A percentile compares a stretch with the other conserved stretches of the same genome.
Evolutionary conservation across 2,329 filamentous ascomycete genomes (phyloP).

Genomic region (Fusarium fracticaudum): DNA sequence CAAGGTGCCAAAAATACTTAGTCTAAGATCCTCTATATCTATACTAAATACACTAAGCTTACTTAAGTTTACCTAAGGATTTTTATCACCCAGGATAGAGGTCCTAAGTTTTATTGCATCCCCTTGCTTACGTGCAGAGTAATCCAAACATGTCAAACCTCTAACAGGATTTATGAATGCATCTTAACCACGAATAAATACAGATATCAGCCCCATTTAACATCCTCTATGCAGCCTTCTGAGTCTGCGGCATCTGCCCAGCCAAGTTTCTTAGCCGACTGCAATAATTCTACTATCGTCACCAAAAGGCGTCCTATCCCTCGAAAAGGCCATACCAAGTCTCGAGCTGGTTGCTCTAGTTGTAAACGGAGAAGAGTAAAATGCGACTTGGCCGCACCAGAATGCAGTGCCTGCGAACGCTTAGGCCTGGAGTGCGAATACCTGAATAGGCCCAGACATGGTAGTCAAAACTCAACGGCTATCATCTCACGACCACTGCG

Average conservation of each 20-base stretch:
- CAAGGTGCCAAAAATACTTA: no score
- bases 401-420: slow-evolving; percentile 50
- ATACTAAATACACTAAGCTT: no score
- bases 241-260: neutral
- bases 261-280: neutral
- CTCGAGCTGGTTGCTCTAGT: slow-evolving; percentile 45
- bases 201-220: no score
- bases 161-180: neutral
- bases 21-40: no score
- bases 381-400: slow-evolving; percentile 50
- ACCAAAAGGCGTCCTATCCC: slow-evolving; percentile 45
- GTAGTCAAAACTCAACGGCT: neutral
- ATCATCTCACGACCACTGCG: slow-evolving; percentile 25
- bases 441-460: slow-evolving; percentile 5
- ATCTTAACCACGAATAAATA: neutral
- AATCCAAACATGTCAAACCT: neutral
- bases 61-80: no score
- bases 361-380: slow-evolving; percentile 57
- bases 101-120: no score
- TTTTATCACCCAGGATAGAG: no score
- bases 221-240: neutral
- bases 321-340: slow-evolving; percentile 49
- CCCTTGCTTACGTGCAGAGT: slow-evolving; percentile 3
- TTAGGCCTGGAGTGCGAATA: slow-evolving; percentile 51
- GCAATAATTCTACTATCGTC: neutral